These are phyloP conservation scores for Pseudofabraea citricarpa DNA, from an alignment of 2,329 filamentous ascomycete genomes.

Conservation along the genomic window DNA sequence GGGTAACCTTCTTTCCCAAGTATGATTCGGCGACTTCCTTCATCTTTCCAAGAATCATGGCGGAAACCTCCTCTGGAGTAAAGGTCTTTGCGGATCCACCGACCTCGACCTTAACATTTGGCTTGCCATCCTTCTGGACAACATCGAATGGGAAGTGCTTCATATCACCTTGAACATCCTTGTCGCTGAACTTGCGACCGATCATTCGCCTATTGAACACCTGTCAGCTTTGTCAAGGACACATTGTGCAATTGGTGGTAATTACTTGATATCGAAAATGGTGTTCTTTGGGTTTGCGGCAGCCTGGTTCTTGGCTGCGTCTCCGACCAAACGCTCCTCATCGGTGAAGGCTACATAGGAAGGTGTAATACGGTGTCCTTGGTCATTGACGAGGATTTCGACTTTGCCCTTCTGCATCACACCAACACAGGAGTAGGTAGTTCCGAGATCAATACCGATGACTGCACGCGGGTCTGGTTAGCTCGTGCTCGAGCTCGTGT, in stretches of 20 bases:
- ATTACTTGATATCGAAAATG: conserved; percentile 80
- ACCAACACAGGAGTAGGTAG: conserved; percentile 85
- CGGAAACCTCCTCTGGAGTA: conserved; percentile 75
- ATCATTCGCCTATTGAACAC: conserved; percentile 65
- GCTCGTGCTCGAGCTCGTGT: neutral
- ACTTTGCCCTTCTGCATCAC: conserved; percentile 95
- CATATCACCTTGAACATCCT: conserved; percentile 85
- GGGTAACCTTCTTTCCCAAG: conserved; percentile 76
- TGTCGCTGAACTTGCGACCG: conserved; percentile 77
- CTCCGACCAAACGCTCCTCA: conserved; percentile 93
- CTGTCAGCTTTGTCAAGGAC: conserved; percentile 26
- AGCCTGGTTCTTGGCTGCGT: conserved; percentile 95
- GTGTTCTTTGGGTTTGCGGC: conserved; percentile 72
- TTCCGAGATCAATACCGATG: conserved; percentile 94
- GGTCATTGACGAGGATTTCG: conserved; percentile 93
- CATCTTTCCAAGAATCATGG: conserved; percentile 82
- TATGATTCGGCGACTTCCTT: conserved; percentile 77
- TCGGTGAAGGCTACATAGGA: conserved; percentile 97
- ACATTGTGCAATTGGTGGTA: conserved; percentile 17
- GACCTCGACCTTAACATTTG: conserved; percentile 72
- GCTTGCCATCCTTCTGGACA: conserved; percentile 83
- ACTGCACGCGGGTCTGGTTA: conserved; percentile 41
- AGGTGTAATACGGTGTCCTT: conserved; percentile 93
- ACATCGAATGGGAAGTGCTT: conserved; percentile 99
- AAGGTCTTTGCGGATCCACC: conserved; percentile 62